Evolutionary conservation across 768 basidiomycete species (phyloP).

Genomic region (Tulasnella sp.): DNA sequence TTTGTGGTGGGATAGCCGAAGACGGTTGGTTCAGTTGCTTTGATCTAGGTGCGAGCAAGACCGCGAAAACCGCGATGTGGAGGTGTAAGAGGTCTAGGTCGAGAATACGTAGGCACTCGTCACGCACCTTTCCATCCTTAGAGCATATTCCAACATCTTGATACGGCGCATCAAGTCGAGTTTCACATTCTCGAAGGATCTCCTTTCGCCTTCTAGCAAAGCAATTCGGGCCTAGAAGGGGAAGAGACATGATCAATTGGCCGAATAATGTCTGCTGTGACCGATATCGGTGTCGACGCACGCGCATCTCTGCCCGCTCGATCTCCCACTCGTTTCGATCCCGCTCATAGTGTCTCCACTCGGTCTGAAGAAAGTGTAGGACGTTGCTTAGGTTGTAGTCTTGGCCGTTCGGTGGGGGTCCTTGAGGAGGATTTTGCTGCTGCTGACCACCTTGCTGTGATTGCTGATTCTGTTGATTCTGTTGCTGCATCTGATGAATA

Average conservation of each 20-base stretch:
- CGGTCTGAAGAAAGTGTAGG: slow-evolving; percentile 94
- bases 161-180: slow-evolving; percentile 93
- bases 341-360: slow-evolving; percentile 96
- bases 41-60: slow-evolving; percentile 47
- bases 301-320: slow-evolving; percentile 98
- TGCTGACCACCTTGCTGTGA: slow-evolving; percentile 43
- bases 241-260: slow-evolving; percentile 3
- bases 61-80: slow-evolving; percentile 24
- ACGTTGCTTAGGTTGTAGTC: slow-evolving; percentile 92
- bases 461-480: slow-evolving; percentile 45
- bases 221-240: slow-evolving; percentile 82
- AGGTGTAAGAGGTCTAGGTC: slow-evolving; percentile 19
- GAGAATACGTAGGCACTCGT: slow-evolving; percentile 10
- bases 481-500: slow-evolving; percentile 40
- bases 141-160: slow-evolving; percentile 98
- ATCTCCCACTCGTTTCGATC: slow-evolving; percentile 99
- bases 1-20: slow-evolving; percentile 58
- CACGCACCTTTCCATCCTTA: slow-evolving; percentile 89
- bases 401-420: slow-evolving; percentile 80
- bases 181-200: slow-evolving; percentile 96
- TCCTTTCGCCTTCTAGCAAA: slow-evolving; percentile 90
- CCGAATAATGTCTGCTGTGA: neutral
- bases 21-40: slow-evolving; percentile 69
- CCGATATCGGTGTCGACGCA: slow-evolving; percentile 43
- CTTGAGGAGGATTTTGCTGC: slow-evolving; percentile 47